A percentile compares a stretch with the other conserved stretches of the same genome.
These are phyloP conservation scores for Eutrema salsugineum DNA, from an alignment of 441 rosid species.

Conservation along the genomic window DNA sequence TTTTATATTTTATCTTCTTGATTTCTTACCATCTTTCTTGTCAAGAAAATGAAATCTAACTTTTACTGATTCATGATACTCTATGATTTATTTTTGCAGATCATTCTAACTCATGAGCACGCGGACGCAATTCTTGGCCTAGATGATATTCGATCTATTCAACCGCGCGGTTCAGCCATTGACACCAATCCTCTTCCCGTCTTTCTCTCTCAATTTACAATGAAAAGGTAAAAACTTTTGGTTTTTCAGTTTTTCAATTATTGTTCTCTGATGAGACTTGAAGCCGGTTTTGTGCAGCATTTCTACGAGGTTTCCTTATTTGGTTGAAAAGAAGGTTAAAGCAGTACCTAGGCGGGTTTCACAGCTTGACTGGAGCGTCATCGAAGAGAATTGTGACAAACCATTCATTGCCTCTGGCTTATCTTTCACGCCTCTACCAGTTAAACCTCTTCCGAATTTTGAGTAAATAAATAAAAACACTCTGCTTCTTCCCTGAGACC, in stretches of 20 bases:
- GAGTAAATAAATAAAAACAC: neutral
- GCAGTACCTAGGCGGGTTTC: constrained; percentile 81
- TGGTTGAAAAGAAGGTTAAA: constrained; percentile 60
- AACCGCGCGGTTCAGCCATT: constrained; percentile 67
- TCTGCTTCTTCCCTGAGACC: neutral
- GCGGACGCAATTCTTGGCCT: constrained; percentile 96
- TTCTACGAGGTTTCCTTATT: constrained; percentile 60
- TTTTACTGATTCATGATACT: neutral
- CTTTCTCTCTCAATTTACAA: constrained; percentile 58
- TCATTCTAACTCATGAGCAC: constrained; percentile 95
- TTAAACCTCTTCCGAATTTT: constrained; percentile 18
- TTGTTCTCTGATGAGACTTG: neutral
- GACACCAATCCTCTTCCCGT: constrained; percentile 71
- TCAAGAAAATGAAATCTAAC: neutral
- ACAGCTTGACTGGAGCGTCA: constrained; percentile 74
- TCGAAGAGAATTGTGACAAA: constrained; percentile 64
- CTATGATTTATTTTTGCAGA: constrained; percentile 48
- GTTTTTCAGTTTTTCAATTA: neutral
- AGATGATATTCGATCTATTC: constrained; percentile 86
- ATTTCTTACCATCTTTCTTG: neutral
- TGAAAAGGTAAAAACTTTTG: constrained; percentile 57
- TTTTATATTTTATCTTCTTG: neutral
- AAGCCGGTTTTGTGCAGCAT: constrained; percentile 41
- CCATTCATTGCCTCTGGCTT: constrained; percentile 80
- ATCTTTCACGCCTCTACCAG: constrained; percentile 78